phyloP scores from a whole-genome alignment of 805 yeast species.

The Yamadazyma scolyti region DNA sequence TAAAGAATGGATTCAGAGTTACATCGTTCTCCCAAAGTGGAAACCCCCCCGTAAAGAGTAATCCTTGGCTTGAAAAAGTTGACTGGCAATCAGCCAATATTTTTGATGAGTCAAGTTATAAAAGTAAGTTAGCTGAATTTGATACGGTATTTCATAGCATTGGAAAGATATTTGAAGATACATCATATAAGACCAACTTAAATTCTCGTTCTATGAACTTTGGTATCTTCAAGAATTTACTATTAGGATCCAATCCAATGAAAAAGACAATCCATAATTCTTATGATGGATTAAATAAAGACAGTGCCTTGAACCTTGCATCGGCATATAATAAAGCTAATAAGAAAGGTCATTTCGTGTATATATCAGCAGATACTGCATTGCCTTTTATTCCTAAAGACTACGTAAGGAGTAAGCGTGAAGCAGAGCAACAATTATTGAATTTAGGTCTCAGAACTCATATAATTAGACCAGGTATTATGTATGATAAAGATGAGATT shows the following conservation, averaged over 20 bases:
- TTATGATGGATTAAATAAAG: conserved; percentile 63
- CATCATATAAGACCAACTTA: conserved; percentile 57
- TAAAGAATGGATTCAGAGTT: conserved; percentile 61
- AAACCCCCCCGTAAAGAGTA: conserved; percentile 35
- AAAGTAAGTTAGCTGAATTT: conserved; percentile 41
- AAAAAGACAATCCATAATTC: conserved; percentile 39
- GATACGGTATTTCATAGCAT: conserved; percentile 77
- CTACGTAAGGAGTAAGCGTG: conserved; percentile 72
- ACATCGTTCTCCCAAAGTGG: conserved; percentile 70
- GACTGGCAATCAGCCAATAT: conserved; percentile 67
- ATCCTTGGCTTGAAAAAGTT: conserved; percentile 55
- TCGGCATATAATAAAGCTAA: conserved; percentile 7
- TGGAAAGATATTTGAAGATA: conserved; percentile 72
- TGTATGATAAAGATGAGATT: conserved; percentile 54
- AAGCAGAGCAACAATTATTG: conserved; percentile 63
- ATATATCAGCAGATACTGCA: conserved; percentile 74
- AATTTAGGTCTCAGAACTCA: conserved; percentile 53
- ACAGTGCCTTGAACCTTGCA: conserved; percentile 65
- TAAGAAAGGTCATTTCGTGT: conserved; percentile 41
- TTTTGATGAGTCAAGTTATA: conserved; percentile 60
- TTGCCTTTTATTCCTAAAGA: conserved; percentile 63
- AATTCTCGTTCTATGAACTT: conserved; percentile 20
- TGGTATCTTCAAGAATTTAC: conserved; percentile 7
- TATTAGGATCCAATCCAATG: conserved; percentile 65
- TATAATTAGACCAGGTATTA: conserved; percentile 75